Conservation (phyloP, 75 land plant species). For the Pinus taeda region DNA sequence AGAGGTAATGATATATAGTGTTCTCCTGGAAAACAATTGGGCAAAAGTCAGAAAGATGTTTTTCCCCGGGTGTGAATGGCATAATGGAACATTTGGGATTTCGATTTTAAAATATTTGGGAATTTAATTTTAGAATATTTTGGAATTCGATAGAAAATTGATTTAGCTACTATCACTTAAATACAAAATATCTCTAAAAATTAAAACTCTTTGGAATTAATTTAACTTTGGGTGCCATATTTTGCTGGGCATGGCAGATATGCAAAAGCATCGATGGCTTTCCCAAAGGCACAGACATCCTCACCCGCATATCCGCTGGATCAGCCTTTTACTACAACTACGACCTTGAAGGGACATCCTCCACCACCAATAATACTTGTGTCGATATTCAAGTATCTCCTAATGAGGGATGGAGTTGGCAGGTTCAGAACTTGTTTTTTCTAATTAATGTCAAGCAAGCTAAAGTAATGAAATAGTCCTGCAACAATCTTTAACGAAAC, state of each 20-base stretch:
- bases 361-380: not conserved
- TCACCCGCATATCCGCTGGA: constrained; percentile 36
- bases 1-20: not conserved
- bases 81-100: too few species aligned
- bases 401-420: not conserved
- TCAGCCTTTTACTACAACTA: constrained; percentile 20
- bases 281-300: constrained; percentile 25
- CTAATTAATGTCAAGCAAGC: constrained; percentile 12
- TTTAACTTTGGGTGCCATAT: too few species aligned
- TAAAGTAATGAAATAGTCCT: not conserved
- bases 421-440: not conserved
- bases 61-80: too few species aligned
- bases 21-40: too few species aligned
- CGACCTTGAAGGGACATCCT: not conserved
- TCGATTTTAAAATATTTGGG: too few species aligned
- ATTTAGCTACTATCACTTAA: too few species aligned
- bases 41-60: not conserved
- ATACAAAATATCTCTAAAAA: too few species aligned
- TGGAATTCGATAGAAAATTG: too few species aligned
- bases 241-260: not conserved
- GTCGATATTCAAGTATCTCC: not conserved
- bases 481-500: not conserved
- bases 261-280: constrained; percentile 48
- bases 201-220: too few species aligned
- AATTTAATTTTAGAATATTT: too few species aligned